Percentiles rank a stretch among this genome's conserved stretches.
These are phyloP conservation scores for Fusarium nurragi DNA, from an alignment of 2,329 filamentous ascomycete species.

Conservation along the genomic window DNA sequence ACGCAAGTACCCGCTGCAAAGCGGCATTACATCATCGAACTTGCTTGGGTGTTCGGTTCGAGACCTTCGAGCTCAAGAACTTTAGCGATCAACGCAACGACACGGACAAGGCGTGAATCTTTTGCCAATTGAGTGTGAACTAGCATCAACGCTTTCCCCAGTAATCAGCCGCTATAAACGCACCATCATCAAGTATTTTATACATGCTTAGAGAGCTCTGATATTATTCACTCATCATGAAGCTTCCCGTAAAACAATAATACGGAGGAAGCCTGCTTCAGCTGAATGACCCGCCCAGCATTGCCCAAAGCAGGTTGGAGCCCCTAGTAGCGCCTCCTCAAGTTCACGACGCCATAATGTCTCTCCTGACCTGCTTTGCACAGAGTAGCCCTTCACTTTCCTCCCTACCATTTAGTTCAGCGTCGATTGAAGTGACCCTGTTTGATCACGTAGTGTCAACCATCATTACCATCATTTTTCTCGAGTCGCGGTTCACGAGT, in stretches of 20 bases:
- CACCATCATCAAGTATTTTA: background rate
- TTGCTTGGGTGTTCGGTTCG: background rate
- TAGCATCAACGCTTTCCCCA: background rate
- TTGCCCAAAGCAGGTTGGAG: slow-evolving; percentile 33
- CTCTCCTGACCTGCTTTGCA: slow-evolving; percentile 7
- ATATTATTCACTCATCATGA: background rate
- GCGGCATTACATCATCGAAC: slow-evolving; percentile 44
- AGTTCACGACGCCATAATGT: slow-evolving; percentile 31
- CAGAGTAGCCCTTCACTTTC: slow-evolving; percentile 5
- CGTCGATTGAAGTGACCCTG: background rate
- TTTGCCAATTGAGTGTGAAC: slow-evolving; percentile 7
- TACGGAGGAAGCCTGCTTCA: slow-evolving; percentile 31
- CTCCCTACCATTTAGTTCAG: slow-evolving; percentile 7
- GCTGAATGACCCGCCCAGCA: slow-evolving; percentile 32
- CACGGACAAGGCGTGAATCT: background rate
- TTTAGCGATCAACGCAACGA: slow-evolving; percentile 13
- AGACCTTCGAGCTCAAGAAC: background rate
- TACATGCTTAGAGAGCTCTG: background rate
- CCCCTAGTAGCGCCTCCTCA: slow-evolving; percentile 34
- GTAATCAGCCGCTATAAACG: background rate
- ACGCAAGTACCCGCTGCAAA: slow-evolving; percentile 9
- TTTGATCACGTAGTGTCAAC: background rate
- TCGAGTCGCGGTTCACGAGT: background rate
- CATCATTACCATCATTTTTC: background rate
- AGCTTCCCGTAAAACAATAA: slow-evolving; percentile 1